Percentiles rank a stretch among this genome's conserved stretches.
Evolutionary conservation across 345 rosid genomes (phyloP).

Genomic region (Populus tremula): DNA sequence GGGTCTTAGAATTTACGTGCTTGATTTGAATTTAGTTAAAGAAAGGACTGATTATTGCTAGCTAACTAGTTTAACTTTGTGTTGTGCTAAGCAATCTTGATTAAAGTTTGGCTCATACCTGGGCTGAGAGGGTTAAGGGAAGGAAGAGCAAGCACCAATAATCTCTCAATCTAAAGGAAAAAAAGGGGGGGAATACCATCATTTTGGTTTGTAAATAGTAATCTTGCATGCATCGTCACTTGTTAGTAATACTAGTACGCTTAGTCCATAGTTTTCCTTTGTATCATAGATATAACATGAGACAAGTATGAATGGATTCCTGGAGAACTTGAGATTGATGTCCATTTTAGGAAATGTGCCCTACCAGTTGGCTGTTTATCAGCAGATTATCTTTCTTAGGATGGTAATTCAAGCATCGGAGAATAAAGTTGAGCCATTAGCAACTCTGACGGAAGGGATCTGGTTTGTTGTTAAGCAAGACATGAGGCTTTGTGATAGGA

Average conservation of each 20-base stretch:
- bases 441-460: background rate
- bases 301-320: background rate
- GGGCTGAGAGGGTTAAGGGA: background rate
- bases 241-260: background rate
- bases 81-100: background rate
- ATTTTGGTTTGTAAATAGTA: background rate
- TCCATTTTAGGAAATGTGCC: background rate
- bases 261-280: background rate
- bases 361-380: background rate
- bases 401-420: too few relatives aligned
- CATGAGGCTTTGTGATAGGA: background rate
- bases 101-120: background rate
- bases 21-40: background rate
- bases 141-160: background rate
- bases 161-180: background rate
- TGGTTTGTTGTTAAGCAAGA: background rate
- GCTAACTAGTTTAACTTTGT: background rate
- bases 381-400: background rate
- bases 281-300: background rate
- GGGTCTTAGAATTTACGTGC: background rate
- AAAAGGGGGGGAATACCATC: background rate
- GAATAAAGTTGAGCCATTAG: too few relatives aligned
- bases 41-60: background rate
- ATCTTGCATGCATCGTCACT: background rate
- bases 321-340: background rate